phyloP scores from a whole-genome alignment of 83 land plant genomes.

The Picea abies region DNA sequence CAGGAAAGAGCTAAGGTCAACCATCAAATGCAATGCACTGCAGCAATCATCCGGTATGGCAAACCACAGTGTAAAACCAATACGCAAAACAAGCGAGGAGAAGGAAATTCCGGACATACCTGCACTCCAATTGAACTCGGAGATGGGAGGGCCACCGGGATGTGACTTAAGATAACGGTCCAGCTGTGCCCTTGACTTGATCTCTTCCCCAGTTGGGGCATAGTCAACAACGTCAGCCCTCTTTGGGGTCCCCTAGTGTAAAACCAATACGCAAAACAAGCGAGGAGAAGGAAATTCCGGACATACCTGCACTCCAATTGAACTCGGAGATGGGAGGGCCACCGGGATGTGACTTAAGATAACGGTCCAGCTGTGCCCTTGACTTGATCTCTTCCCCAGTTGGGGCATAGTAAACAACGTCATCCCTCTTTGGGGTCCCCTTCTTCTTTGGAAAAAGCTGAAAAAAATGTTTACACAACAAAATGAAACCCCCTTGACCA shows the following conservation, averaged over 20 bases:
- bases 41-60: too few species aligned
- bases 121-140: conserved; percentile 44
- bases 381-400: conserved; percentile 43
- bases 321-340: conserved; percentile 38
- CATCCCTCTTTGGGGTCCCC: conserved; percentile 18
- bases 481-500: background rate
- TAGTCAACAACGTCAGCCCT: conserved; percentile 36
- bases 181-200: conserved; percentile 25
- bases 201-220: conserved; percentile 46
- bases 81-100: too few species aligned
- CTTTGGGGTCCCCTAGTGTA: background rate
- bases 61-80: too few species aligned
- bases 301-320: conserved; percentile 42
- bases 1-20: too few species aligned
- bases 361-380: conserved; percentile 33
- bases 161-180: conserved; percentile 41
- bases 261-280: too few species aligned
- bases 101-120: conserved; percentile 19
- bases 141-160: conserved; percentile 38
- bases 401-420: conserved; percentile 36
- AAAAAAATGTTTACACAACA: background rate
- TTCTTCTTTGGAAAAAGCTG: conserved; percentile 35
- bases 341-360: conserved; percentile 42
- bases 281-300: background rate
- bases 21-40: too few species aligned